Base-by-base conservation (phyloP, 345 rosid species). In the Syzygium aqueum region DNA sequence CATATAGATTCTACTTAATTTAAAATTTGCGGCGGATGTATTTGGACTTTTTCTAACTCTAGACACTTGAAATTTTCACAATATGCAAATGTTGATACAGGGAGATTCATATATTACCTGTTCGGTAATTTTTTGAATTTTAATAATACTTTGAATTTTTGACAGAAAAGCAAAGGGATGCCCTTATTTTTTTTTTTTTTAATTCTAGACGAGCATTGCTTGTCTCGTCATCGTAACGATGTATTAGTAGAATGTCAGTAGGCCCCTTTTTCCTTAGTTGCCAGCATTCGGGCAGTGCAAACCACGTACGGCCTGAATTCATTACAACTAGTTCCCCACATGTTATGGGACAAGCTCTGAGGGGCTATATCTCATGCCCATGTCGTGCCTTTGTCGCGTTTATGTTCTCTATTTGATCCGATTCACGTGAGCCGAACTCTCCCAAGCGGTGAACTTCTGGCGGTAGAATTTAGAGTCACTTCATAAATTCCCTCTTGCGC, bases 361-460 rank as follows among this genome's bases (percentile, higher is more conserved):
- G 14, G 28, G 53, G 5, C 3, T 3, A 1, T 2, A 21, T 73
- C 80, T 73, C 13, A 9, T 33, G 80, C 80, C 3, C 5, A 0
- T 21, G 49, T n/a, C 28, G 7, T 61, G 9, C 37, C 19, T 6
- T n/a, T 6, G 37, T 73, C 8, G 0, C 21, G 49, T 73, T 2
- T 5, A 21, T 19, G 10, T 37, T 73, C 37, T 10, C 8, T 37
- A 33, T 37, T 73, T 11, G 80, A 37, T 73, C 3, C 0, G 7
- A 73, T 37, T 10, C 2, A 0, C 10, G 25, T 10, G 49, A 19
- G 15, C 15, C 1, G 4, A 73, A 19, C 8, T 37, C 2, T 37
- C 80, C 10, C 4, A 1, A 9, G 27, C 22, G 14, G 11, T 1
- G 14, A 73, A 19, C 23, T 73, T 37, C n/a, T 11, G 3, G 37